These are phyloP conservation scores for Elaeagnus macrophylla DNA, from an alignment of 306 rosid genomes.

Conservation along the genomic window DNA sequence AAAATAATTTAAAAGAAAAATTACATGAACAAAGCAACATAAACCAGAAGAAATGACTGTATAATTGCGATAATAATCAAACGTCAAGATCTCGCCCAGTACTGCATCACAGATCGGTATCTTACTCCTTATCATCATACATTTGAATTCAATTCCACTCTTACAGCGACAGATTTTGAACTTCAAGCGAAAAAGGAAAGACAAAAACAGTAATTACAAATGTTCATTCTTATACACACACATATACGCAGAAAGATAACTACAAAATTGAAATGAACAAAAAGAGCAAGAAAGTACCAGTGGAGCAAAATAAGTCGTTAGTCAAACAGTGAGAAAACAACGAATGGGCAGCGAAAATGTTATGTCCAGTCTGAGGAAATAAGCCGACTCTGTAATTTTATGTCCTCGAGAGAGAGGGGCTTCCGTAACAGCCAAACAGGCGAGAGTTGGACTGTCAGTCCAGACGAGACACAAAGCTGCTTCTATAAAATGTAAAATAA, in stretches of 20 bases:
- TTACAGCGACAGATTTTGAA: constrained; percentile 13
- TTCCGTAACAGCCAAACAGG: too few relatives aligned
- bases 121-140: background rate
- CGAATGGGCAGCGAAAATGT: background rate
- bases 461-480: too few relatives aligned
- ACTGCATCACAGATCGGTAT: constrained; percentile 19
- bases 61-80: background rate
- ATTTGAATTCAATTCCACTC: constrained; percentile 12
- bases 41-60: background rate
- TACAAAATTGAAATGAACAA: too few relatives aligned
- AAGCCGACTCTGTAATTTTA: too few relatives aligned
- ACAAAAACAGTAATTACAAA: background rate
- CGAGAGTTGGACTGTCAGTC: too few relatives aligned
- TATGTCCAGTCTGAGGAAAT: background rate
- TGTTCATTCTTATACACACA: background rate
- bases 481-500: too few relatives aligned
- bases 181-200: constrained; percentile 6
- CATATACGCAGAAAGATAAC: background rate
- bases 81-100: constrained; percentile 43
- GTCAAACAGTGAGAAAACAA: constrained; percentile 12
- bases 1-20: background rate
- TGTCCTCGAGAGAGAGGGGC: too few relatives aligned
- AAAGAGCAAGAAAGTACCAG: constrained; percentile 14
- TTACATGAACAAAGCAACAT: background rate
- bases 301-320: constrained; percentile 5